A percentile compares a stretch with the other conserved stretches of the same genome.
Conservation (phyloP, 75 land plant species). For the Chamaecyparis obtusa region DNA sequence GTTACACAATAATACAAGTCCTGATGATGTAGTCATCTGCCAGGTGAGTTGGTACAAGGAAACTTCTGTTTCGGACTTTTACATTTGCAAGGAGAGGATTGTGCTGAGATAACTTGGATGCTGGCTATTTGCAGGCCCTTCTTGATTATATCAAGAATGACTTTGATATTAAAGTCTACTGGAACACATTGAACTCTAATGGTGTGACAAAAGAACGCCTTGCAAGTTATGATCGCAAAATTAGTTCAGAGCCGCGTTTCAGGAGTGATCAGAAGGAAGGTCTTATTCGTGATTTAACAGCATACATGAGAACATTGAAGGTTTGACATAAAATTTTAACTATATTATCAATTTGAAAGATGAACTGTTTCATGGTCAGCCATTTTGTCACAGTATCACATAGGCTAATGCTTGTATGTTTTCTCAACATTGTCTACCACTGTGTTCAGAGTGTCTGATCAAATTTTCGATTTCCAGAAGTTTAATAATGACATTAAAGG, state of each 20-base stretch:
- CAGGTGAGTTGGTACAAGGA: constrained; percentile 53
- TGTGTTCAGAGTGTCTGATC: neutral
- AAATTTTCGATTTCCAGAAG: neutral
- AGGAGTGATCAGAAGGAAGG: constrained; percentile 80
- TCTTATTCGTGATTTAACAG: constrained; percentile 81
- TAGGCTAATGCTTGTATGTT: neutral
- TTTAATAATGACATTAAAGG: neutral
- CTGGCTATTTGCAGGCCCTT: constrained; percentile 70
- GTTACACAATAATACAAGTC: constrained; percentile 97
- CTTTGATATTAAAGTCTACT: constrained; percentile 75
- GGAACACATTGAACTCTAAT: constrained; percentile 88
- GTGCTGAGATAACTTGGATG: neutral
- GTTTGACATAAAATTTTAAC: constrained; percentile 22
- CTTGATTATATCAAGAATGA: constrained; percentile 81
- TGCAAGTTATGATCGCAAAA: constrained; percentile 91
- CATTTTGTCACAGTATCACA: neutral
- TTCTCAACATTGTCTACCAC: neutral
- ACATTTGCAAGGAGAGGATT: neutral
- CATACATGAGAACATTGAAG: constrained; percentile 94
- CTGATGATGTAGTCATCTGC: constrained; percentile 98
- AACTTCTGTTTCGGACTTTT: neutral
- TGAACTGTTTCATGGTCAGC: neutral
- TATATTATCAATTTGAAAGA: neutral
- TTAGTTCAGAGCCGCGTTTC: constrained; percentile 84
- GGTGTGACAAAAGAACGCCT: constrained; percentile 96